phyloP scores from a whole-genome alignment of 2,329 filamentous ascomycete species.

The Ceratocystis huliohia region DNA sequence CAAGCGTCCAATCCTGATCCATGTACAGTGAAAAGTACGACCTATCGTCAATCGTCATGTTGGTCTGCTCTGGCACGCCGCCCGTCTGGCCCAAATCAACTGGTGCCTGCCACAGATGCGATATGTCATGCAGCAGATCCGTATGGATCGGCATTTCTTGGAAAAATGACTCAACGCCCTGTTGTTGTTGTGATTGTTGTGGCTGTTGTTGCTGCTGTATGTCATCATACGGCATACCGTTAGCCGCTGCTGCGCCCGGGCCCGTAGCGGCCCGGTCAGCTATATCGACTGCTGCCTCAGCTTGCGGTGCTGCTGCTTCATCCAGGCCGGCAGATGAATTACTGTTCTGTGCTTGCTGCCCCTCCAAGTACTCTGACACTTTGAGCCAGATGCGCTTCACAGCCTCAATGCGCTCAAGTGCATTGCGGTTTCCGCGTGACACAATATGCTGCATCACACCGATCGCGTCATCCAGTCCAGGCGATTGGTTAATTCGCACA shows the following conservation, averaged over 20 bases:
- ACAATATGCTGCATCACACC: slow-evolving; percentile 20
- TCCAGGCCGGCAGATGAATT: neutral
- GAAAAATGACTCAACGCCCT: slow-evolving; percentile 14
- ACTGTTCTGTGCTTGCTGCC: neutral
- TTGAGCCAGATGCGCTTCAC: slow-evolving; percentile 20
- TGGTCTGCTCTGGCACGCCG: slow-evolving; percentile 10
- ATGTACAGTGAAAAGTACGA: slow-evolving; percentile 20
- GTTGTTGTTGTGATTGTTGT: slow-evolving; percentile 1
- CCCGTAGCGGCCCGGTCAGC: neutral
- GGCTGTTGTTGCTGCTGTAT: slow-evolving; percentile 9
- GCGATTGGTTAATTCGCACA: slow-evolving; percentile 8
- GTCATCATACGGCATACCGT: slow-evolving; percentile 11
- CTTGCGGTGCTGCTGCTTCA: neutral
- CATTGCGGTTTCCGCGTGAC: slow-evolving; percentile 16
- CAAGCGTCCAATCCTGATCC: slow-evolving; percentile 20
- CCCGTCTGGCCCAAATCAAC: slow-evolving; percentile 15
- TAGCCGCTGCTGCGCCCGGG: neutral
- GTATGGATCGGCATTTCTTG: slow-evolving; percentile 19
- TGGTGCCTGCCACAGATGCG: slow-evolving; percentile 19
- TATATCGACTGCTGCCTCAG: neutral
- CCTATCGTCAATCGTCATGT: slow-evolving; percentile 18
- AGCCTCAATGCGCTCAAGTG: slow-evolving; percentile 17
- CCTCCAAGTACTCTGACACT: slow-evolving; percentile 18
- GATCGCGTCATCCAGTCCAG: slow-evolving; percentile 19
- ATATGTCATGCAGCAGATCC: slow-evolving; percentile 19